Evolutionary conservation across 1,139 yeast species (phyloP).

Genomic region (Arxiozyma heterogenica): DNA sequence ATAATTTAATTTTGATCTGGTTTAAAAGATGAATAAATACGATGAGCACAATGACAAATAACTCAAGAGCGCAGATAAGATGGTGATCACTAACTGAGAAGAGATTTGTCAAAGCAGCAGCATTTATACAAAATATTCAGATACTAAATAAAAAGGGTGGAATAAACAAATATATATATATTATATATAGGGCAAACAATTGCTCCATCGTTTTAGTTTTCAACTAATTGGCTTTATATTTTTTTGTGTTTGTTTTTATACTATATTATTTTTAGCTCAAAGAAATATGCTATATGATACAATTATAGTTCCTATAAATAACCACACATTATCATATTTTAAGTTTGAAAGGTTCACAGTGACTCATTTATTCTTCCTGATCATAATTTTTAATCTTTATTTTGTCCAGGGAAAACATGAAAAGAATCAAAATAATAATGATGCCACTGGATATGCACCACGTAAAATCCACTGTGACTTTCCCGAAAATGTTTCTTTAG

Average conservation of each 20-base stretch:
- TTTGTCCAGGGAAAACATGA: neutral
- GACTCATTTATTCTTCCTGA: neutral
- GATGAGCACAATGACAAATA: neutral
- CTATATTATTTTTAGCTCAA: too few relatives aligned
- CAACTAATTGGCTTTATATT: neutral
- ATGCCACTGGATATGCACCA: conserved; percentile 7
- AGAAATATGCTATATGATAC: neutral
- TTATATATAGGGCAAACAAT: too few relatives aligned
- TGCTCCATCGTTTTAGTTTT: too few relatives aligned
- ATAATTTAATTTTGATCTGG: neutral
- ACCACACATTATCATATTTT: neutral
- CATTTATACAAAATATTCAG: neutral
- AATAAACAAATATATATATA: too few relatives aligned
- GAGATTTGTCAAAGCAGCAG: neutral
- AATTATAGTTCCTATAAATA: too few relatives aligned
- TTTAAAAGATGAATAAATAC: too few relatives aligned
- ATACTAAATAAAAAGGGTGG: neutral
- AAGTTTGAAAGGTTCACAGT: neutral
- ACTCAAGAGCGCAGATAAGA: neutral
- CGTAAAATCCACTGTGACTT: conserved; percentile 4
- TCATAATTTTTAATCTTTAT: neutral
- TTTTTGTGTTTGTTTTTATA: too few relatives aligned
- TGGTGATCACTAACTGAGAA: neutral
- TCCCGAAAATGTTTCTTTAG: neutral
- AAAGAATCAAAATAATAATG: neutral